phyloP scores from a whole-genome alignment of 768 basidiomycete genomes.

The Lactifluus echinatus region DNA sequence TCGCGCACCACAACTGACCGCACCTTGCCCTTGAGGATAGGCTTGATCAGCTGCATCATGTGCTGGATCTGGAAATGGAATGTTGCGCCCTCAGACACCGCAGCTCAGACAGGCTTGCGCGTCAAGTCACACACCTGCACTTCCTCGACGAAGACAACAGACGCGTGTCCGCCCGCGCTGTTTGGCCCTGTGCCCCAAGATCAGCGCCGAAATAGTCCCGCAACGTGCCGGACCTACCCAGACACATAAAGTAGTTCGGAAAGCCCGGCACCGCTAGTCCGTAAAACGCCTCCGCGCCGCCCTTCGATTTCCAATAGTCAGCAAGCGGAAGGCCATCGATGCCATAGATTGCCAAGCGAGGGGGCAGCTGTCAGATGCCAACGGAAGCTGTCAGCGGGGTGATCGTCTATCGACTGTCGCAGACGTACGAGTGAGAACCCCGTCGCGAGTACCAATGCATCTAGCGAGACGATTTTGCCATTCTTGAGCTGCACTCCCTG shows the following conservation, averaged over 20 bases:
- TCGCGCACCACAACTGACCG: conserved; percentile 43
- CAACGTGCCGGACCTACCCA: conserved; percentile 5
- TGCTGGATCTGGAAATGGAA: conserved; percentile 41
- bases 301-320: conserved; percentile 40
- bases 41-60: conserved; percentile 42
- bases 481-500: conserved; percentile 42
- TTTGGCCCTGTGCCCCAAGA: conserved; percentile 33
- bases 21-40: conserved; percentile 39
- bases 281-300: conserved; percentile 44
- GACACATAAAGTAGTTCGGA: conserved; percentile 19
- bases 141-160: conserved; percentile 48
- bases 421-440: conserved; percentile 41
- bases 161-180: conserved; percentile 48
- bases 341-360: conserved; percentile 30
- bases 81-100: conserved; percentile 6
- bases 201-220: neutral
- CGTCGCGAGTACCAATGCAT: conserved; percentile 51
- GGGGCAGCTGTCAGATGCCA: conserved; percentile 4
- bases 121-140: conserved; percentile 45
- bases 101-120: too few species aligned
- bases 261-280: conserved; percentile 27
- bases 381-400: neutral
- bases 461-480: conserved; percentile 41
- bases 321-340: conserved; percentile 33
- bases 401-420: neutral